phyloP scores from a whole-genome alignment of 2,329 filamentous ascomycete genomes.

The Talaromyces albobiverticillius region DNA sequence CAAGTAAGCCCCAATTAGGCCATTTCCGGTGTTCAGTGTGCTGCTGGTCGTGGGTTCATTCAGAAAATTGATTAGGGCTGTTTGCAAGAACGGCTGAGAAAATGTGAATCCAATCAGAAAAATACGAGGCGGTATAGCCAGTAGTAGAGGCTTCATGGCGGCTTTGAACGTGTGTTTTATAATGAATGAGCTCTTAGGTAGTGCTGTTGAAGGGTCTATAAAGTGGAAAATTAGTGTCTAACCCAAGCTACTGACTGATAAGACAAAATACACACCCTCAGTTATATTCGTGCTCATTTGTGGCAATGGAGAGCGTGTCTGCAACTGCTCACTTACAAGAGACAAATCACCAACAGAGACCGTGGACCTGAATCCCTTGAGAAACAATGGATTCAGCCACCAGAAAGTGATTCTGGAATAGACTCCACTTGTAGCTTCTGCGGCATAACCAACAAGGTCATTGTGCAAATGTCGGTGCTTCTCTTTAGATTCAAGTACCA shows the following conservation, averaged over 20 bases:
- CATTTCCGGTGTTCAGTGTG: conserved; percentile 38
- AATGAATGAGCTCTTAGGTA: background rate
- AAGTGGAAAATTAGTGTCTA: too few species aligned
- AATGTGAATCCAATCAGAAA: conserved; percentile 35
- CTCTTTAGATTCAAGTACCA: conserved; percentile 42
- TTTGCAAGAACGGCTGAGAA: conserved; percentile 29
- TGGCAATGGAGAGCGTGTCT: conserved; percentile 33
- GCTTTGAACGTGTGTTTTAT: background rate
- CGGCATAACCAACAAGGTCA: conserved; percentile 2
- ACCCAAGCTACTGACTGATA: too few species aligned
- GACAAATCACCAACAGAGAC: conserved; percentile 41
- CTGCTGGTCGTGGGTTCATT: conserved; percentile 23
- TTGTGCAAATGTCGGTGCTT: too few species aligned
- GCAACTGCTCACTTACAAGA: conserved; percentile 37
- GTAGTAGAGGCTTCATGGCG: conserved; percentile 29
- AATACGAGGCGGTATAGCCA: conserved; percentile 29
- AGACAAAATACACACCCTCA: conserved; percentile 38
- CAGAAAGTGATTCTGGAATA: conserved; percentile 45
- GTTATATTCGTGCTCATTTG: conserved; percentile 32
- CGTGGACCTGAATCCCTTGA: conserved; percentile 41
- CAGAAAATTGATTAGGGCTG: conserved; percentile 29
- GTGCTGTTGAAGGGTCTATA: conserved; percentile 26
- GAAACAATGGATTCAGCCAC: conserved; percentile 49
- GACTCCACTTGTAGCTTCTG: conserved; percentile 46
- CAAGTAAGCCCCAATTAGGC: conserved; percentile 42